These are phyloP conservation scores for Zygnema cylindricum DNA, from an alignment of 139 green algal species.

Conservation along the genomic window DNA sequence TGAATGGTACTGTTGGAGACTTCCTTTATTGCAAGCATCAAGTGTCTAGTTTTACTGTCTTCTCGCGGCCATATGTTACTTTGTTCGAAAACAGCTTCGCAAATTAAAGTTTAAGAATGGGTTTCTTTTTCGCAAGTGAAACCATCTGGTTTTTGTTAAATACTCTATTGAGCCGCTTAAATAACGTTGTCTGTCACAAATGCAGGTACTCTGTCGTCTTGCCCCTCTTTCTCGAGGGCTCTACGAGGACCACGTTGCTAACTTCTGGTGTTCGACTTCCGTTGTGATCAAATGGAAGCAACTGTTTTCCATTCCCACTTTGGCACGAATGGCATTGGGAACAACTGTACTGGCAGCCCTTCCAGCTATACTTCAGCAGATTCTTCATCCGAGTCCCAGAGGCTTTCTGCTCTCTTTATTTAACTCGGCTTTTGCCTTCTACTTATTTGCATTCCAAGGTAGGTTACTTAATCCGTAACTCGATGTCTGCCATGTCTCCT, in stretches of 20 bases:
- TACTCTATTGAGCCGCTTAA: too few relatives aligned
- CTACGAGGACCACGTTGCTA: constrained; percentile 98
- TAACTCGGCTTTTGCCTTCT: constrained; percentile 88
- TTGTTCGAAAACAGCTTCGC: too few relatives aligned
- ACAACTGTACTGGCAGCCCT: constrained; percentile 72
- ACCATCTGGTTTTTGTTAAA: too few relatives aligned
- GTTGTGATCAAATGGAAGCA: constrained; percentile 88
- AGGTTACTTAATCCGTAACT: too few relatives aligned
- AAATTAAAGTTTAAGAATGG: too few relatives aligned
- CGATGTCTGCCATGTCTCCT: too few relatives aligned
- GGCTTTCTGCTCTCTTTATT: constrained; percentile 84
- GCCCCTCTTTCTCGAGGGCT: constrained; percentile 86
- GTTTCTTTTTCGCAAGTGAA: too few relatives aligned
- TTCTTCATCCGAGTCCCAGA: constrained; percentile 34
- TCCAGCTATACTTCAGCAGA: constrained; percentile 76
- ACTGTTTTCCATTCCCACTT: constrained; percentile 59
- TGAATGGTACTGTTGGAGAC: too few relatives aligned
- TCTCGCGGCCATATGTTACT: too few relatives aligned
- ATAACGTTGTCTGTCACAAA: too few relatives aligned
- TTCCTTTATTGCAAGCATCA: too few relatives aligned
- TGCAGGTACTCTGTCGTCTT: constrained; percentile 75
- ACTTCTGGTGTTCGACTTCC: constrained; percentile 92
- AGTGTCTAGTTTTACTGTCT: too few relatives aligned
- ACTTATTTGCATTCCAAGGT: constrained; percentile 96
- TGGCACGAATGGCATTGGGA: constrained; percentile 69